phyloP scores from a whole-genome alignment of 257 asterid genomes.

The Przewalskia tangutica region DNA sequence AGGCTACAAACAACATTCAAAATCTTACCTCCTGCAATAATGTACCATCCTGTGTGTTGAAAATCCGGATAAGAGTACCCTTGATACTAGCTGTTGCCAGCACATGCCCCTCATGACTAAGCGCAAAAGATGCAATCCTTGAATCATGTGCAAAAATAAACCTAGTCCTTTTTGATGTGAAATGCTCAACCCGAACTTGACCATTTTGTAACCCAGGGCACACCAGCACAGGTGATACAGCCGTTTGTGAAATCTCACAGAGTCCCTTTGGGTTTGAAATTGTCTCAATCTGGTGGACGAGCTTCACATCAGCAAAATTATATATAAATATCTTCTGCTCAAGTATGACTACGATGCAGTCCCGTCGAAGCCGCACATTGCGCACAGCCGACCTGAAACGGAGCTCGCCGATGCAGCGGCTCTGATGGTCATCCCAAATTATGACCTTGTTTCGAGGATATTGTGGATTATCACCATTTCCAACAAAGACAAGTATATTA shows the following conservation, averaged over 20 bases:
- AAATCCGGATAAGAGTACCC: conserved; percentile 90
- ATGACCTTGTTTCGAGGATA: conserved; percentile 80
- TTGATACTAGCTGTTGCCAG: conserved; percentile 86
- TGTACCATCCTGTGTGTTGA: conserved; percentile 91
- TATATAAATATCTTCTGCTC: conserved; percentile 86
- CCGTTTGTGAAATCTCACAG: conserved; percentile 74
- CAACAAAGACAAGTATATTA: conserved; percentile 88
- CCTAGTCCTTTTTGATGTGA: conserved; percentile 67
- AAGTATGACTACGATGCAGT: conserved; percentile 67
- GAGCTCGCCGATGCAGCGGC: conserved; percentile 81
- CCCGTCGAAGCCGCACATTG: conserved; percentile 69
- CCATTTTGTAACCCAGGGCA: conserved; percentile 84
- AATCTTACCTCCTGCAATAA: conserved; percentile 75
- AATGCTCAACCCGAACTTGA: conserved; percentile 89
- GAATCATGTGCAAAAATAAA: conserved; percentile 80
- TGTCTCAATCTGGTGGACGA: conserved; percentile 89
- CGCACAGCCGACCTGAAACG: conserved; percentile 90
- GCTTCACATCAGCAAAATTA: conserved; percentile 74
- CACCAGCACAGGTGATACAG: conserved; percentile 64
- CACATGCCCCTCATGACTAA: conserved; percentile 83
- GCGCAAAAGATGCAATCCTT: conserved; percentile 62
- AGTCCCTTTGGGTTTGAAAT: conserved; percentile 71
- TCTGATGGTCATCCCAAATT: conserved; percentile 94
- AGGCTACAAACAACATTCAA: not conserved
- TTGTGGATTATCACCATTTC: conserved; percentile 54